Evolutionary conservation across 2,329 filamentous ascomycete species (phyloP), one percentile per base, ranked within the genome.

Genomic region (Tolypocladium inflatum): DNA sequence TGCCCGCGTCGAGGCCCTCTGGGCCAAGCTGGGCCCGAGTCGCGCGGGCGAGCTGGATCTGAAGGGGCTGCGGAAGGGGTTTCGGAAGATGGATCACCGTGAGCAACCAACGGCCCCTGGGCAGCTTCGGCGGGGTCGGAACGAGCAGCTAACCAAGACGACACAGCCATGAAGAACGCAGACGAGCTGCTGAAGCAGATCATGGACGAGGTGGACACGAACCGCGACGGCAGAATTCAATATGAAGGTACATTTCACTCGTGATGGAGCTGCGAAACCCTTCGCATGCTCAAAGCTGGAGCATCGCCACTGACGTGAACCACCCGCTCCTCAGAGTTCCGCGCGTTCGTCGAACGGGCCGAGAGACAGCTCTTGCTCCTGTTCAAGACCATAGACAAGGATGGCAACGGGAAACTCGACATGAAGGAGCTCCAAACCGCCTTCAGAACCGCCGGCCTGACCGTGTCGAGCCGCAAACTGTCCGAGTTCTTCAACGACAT

Each of bases 61-160:
- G 63, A 86, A 88, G 71, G 91, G 86, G 38, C 77, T 99, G 65
- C 88, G 92, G 75, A 90, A 86, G 75, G 94, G 93, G 4, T 76
- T 99, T 69, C 85, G 80, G 71, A 89, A 86, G 73, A 91, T 97
- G 68, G 92, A 97, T 72, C 94, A 99, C 72, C 94, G 91, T 96
- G 70, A 75, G 78, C 66, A n/a, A 10, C 33, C n/a, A n/a, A n/a
- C n/a, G n/a, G 11, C 19, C 17, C 23, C 45, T 30, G 21, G 15
- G 35, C n/a, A 52, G 33, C 51, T 37, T 55, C 52, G 50, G 13
- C 53, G 50, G 30, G 39, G 11, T 52, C 35, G 48, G 23, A 45
- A 7, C 13, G 8, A 6, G 55, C 54, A 63, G 62, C 67, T 71
- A 58, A 70, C 62, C 45, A 35, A 61, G 42, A 37, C 60, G 54